These are phyloP conservation scores for Debaryomyces sp. DNA, from an alignment of 1,139 yeast genomes.

Conservation along the genomic window DNA sequence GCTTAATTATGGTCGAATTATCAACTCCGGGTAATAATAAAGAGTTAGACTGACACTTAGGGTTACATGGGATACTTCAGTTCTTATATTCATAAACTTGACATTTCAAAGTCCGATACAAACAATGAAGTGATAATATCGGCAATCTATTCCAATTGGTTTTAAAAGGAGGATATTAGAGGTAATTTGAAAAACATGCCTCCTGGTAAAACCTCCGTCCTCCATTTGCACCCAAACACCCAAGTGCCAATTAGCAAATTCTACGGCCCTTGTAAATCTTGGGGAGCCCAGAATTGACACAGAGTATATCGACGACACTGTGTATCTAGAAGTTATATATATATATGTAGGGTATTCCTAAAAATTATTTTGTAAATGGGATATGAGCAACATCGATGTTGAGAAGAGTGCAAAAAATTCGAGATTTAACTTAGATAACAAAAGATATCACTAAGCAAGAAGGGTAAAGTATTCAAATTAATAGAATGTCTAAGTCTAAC, in stretches of 20 bases:
- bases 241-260: neutral
- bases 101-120: neutral
- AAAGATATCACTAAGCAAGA: neutral
- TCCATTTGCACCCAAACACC: slow-evolving; percentile 3
- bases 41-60: neutral
- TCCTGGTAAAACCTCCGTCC: neutral
- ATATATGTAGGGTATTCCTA: neutral
- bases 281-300: neutral
- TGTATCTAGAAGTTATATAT: neutral
- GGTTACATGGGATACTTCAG: neutral
- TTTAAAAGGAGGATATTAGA: neutral
- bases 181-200: neutral
- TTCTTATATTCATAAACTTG: neutral
- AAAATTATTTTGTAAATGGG: neutral
- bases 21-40: neutral
- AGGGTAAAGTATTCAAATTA: neutral
- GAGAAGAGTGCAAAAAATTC: neutral
- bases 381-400: neutral
- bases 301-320: neutral
- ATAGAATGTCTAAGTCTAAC: neutral
- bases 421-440: neutral
- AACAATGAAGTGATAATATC: neutral
- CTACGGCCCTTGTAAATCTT: neutral
- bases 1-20: neutral
- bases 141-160: neutral